A percentile compares a stretch with the other conserved stretches of the same genome.
Conservation (phyloP, 805 yeast genomes). For the Candida suzukii region DNA sequence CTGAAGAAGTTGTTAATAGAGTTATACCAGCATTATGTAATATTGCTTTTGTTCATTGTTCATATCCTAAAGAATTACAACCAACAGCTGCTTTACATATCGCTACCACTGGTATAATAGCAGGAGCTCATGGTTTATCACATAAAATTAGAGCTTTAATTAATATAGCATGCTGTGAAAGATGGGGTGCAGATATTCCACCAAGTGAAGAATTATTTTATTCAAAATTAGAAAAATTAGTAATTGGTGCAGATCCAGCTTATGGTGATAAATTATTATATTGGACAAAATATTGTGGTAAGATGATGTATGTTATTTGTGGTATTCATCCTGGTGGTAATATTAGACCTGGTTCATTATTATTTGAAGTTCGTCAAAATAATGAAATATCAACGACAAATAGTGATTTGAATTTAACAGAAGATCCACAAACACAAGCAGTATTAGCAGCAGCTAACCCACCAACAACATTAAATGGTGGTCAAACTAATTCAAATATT, state of each 20-base stretch:
- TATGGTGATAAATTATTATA: constrained; percentile 43
- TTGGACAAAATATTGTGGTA: constrained; percentile 72
- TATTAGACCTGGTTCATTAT: constrained; percentile 52
- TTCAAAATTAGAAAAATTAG: constrained; percentile 39
- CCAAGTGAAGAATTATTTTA: constrained; percentile 42
- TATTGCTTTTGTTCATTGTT: constrained; percentile 68
- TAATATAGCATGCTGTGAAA: constrained; percentile 67
- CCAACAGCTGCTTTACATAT: constrained; percentile 67
- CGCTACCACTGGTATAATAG: constrained; percentile 67
- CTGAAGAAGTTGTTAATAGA: constrained; percentile 48
- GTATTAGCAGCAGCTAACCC: neutral
- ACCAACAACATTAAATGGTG: too few relatives aligned
- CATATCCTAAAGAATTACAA: constrained; percentile 71
- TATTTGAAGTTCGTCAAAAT: constrained; percentile 30
- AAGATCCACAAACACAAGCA: neutral
- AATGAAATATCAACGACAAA: constrained; percentile 8
- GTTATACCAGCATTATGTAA: constrained; percentile 68
- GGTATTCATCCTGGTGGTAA: constrained; percentile 81
- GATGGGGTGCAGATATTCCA: constrained; percentile 80
- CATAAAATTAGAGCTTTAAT: constrained; percentile 65
- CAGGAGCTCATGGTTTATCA: constrained; percentile 70
- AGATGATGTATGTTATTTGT: constrained; percentile 69
- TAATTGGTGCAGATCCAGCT: constrained; percentile 34
- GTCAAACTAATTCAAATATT: constrained; percentile 12
- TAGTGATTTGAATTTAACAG: constrained; percentile 17